Conservation (phyloP, 495 filamentous ascomycete species). For the Pseudevernia furfuracea region DNA sequence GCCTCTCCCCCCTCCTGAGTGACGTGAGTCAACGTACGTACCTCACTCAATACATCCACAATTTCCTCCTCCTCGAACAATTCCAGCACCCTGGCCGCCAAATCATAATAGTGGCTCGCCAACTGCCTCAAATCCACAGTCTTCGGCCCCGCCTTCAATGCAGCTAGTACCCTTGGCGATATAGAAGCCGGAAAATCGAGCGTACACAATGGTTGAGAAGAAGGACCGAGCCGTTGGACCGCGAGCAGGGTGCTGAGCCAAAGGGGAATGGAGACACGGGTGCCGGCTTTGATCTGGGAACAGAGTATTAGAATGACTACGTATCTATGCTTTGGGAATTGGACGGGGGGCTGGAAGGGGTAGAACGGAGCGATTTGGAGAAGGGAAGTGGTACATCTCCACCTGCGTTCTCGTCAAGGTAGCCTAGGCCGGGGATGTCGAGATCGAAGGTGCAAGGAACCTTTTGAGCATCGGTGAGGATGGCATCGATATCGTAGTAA, state of each 20-base stretch:
- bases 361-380: slow-evolving; percentile 17
- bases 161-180: slow-evolving; percentile 75
- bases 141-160: slow-evolving; percentile 80
- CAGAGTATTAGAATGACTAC: background rate
- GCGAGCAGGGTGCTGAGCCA: slow-evolving; percentile 98
- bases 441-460: slow-evolving; percentile 90
- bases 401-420: slow-evolving; percentile 71
- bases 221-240: slow-evolving; percentile 49
- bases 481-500: slow-evolving; percentile 92
- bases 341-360: slow-evolving; percentile 26
- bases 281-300: slow-evolving; percentile 64
- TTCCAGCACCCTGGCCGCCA: slow-evolving; percentile 78
- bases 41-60: slow-evolving; percentile 65
- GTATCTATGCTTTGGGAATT: background rate
- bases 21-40: slow-evolving; percentile 27
- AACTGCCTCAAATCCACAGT: slow-evolving; percentile 75
- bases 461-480: slow-evolving; percentile 89
- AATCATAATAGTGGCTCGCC: slow-evolving; percentile 78
- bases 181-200: slow-evolving; percentile 77
- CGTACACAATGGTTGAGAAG: slow-evolving; percentile 51
- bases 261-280: slow-evolving; percentile 73
- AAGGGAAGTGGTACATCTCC: slow-evolving; percentile 43
- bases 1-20: background rate
- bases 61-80: slow-evolving; percentile 88
- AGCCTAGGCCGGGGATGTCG: slow-evolving; percentile 76